phyloP scores from a whole-genome alignment of 352 stramenopile species.

The Pythium biforme region DNA sequence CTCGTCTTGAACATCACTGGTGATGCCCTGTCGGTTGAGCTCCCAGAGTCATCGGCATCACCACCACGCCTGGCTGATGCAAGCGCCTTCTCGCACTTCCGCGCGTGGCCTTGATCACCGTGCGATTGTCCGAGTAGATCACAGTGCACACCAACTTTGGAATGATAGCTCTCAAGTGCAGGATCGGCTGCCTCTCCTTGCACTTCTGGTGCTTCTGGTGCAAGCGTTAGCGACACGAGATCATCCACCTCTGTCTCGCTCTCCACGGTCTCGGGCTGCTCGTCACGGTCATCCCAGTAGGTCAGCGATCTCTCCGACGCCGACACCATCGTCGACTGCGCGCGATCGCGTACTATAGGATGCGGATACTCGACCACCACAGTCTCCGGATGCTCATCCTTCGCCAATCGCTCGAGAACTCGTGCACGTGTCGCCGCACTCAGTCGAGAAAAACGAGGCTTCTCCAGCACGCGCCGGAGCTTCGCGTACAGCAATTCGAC shows the following conservation, averaged over 20 bases:
- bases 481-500: constrained; percentile 17
- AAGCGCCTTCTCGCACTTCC: no score
- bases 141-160: no score
- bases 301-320: constrained; percentile 13
- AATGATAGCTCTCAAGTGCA: not conserved
- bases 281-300: constrained; percentile 8
- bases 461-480: constrained; percentile 4
- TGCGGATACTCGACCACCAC: not conserved
- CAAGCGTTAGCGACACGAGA: not conserved
- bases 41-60: not conserved
- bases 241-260: constrained; percentile 1
- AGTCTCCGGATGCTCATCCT: constrained; percentile 3
- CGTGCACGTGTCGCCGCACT: not conserved
- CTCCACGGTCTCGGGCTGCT: not conserved
- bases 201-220: not conserved
- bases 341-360: not conserved
- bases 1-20: no score
- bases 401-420: constrained; percentile 14
- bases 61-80: no score
- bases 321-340: not conserved
- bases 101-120: no score
- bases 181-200: not conserved
- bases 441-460: constrained; percentile 7
- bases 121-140: no score
- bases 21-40: no score